Evolutionary conservation across 2,329 filamentous ascomycete species (phyloP), one percentile per base, ranked within the genome.

Genomic region (Cryphonectria carpinicola): DNA sequence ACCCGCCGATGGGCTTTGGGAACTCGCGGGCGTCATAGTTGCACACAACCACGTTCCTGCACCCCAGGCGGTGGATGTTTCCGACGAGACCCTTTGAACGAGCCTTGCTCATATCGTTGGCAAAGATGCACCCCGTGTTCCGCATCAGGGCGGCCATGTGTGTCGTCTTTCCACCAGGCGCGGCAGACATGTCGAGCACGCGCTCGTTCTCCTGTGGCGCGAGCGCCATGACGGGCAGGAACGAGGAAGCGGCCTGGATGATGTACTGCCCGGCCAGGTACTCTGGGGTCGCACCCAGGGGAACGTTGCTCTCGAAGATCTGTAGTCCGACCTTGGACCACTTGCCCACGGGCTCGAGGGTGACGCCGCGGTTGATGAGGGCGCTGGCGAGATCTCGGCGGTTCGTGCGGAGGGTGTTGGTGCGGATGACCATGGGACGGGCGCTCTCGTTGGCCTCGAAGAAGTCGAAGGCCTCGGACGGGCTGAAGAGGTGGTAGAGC

Each of bases 261-360:
- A 99, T 98, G 84, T 99, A 99, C 81, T 99, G 94, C 25, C 96
- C 96, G 22, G 95, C 95, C 17, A 99, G 89, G 81, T 99, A 99
- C 82, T 99, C 96, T 13, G 96, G 96, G 0, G 96, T 99, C 39
- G 96, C 96, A 87, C 95, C 95, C 1, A 98, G 88, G 3, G 94
- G 94, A 6, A 89, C 85, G 72, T 90, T 92, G 70, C 92, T 93
- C 81, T 99, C 96, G 80, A 99, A 99, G 72, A 99, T 90, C 81
- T 99, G 96, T 56, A 99, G 88, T 64, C 96, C 96, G 74, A 99
- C 94, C 84, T 99, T 99, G 76, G 93, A 96, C 96, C 96, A 99
- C 82, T 98, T 98, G 73, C 96, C 96, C 25, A 99, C 94, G 2
- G 96, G 96, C 82, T 99, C 95, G 54, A 99, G 88, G 19, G 95